Conservation (phyloP, 805 yeast genomes). For the Candida nemodendra region DNA sequence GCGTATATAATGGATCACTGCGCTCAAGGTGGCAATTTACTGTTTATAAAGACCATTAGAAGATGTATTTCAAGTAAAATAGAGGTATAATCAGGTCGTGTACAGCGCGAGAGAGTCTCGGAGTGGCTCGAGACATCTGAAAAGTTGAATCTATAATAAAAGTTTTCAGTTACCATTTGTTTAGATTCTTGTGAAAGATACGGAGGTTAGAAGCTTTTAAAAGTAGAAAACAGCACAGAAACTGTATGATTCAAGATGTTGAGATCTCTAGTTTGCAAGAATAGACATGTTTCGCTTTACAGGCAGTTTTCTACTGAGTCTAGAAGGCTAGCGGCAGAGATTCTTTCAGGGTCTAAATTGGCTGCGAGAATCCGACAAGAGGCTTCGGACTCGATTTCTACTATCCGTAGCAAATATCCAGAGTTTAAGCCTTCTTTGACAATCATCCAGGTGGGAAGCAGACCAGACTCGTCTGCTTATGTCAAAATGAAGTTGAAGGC, state of each 20-base stretch:
- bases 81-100: not conserved
- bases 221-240: too few relatives aligned
- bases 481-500: constrained; percentile 80
- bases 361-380: constrained; percentile 45
- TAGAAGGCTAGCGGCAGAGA: constrained; percentile 24
- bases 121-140: not conserved
- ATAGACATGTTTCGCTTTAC: constrained; percentile 3
- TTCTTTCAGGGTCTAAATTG: constrained; percentile 47
- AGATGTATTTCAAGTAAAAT: too few relatives aligned
- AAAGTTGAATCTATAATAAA: not conserved
- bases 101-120: not conserved
- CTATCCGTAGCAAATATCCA: constrained; percentile 44
- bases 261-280: constrained; percentile 7
- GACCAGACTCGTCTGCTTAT: constrained; percentile 80
- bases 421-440: constrained; percentile 63
- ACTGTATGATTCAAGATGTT: constrained; percentile 5
- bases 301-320: constrained; percentile 20
- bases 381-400: constrained; percentile 40
- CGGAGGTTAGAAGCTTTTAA: too few relatives aligned
- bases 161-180: not conserved
- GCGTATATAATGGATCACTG: too few relatives aligned
- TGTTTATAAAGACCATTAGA: too few relatives aligned
- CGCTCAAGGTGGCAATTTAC: too few relatives aligned
- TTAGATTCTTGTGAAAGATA: too few relatives aligned
- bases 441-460: constrained; percentile 73